A percentile compares a stretch with the other conserved stretches of the same genome.
Conservation (phyloP, 192 early-diverging fungal species). For the Rhizophagus sp. region DNA sequence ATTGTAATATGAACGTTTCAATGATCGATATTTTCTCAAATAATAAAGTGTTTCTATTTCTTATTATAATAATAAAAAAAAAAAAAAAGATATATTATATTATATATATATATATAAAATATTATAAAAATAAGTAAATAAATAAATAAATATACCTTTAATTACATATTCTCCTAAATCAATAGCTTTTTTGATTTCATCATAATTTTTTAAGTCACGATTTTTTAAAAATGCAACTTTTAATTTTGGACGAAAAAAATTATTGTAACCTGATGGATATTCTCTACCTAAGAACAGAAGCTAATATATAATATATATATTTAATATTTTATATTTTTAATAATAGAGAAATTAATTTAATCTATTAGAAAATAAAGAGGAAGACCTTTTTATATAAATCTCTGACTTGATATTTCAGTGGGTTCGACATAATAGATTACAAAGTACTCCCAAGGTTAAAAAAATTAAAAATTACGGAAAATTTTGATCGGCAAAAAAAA, state of each 20-base stretch:
- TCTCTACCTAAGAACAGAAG: conserved; percentile 45
- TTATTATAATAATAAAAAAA: not conserved
- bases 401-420: conserved; percentile 1
- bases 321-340: too few relatives aligned
- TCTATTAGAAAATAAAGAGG: not conserved
- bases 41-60: conserved; percentile 49
- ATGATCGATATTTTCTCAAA: conserved; percentile 44
- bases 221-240: conserved; percentile 50
- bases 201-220: conserved; percentile 34
- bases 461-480: too few relatives aligned
- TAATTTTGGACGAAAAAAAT: conserved; percentile 40
- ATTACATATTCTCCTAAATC: conserved; percentile 44
- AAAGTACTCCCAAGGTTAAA: too few relatives aligned
- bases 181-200: conserved; percentile 42
- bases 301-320: conserved; percentile 10
- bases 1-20: conserved; percentile 36
- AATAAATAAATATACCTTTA: conserved; percentile 39
- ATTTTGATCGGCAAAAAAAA: too few relatives aligned
- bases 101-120: not conserved
- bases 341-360: too few relatives aligned
- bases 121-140: not conserved
- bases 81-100: not conserved
- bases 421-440: not conserved
- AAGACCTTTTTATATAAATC: conserved; percentile 14
- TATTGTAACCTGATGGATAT: conserved; percentile 44